phyloP scores from a whole-genome alignment of 371 early-diverging fungal species.

The Mucor irregularis region DNA sequence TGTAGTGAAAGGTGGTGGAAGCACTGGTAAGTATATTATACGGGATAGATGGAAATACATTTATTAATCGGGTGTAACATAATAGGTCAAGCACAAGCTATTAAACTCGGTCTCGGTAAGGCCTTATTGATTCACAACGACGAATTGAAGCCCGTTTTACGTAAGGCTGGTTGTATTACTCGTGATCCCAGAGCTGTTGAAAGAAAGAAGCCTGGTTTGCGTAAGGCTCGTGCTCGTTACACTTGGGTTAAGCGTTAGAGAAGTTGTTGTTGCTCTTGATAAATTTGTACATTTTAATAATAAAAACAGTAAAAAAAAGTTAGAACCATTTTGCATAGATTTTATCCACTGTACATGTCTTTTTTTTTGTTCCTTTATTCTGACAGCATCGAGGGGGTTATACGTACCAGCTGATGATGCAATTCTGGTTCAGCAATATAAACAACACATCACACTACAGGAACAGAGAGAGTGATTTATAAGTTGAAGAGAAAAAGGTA shows the following conservation, averaged over 20 bases:
- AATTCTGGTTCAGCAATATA: too few species aligned
- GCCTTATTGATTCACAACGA: conserved; percentile 76
- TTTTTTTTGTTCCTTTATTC: too few species aligned
- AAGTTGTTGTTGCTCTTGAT: neutral
- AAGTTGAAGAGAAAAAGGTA: too few species aligned
- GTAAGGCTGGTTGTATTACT: conserved; percentile 72
- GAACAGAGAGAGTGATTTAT: too few species aligned
- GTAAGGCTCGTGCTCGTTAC: conserved; percentile 92
- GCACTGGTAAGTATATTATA: conserved; percentile 53
- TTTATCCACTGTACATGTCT: neutral
- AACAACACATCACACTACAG: too few species aligned
- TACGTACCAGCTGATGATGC: too few species aligned
- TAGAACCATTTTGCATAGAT: neutral
- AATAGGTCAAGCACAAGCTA: conserved; percentile 81
- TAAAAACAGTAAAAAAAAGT: conserved; percentile 5
- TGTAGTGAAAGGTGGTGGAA: conserved; percentile 86
- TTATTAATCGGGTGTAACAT: conserved; percentile 22
- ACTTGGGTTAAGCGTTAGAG: conserved; percentile 70
- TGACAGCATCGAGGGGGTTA: too few species aligned
- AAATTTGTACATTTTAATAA: conserved; percentile 7
- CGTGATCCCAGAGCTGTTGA: conserved; percentile 91
- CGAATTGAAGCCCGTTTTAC: conserved; percentile 57
- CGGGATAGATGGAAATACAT: too few species aligned
- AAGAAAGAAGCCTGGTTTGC: conserved; percentile 97
- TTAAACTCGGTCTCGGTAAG: conserved; percentile 82